Base-by-base conservation (phyloP, 2,329 filamentous ascomycete species). In the Fusarium palustre region DNA sequence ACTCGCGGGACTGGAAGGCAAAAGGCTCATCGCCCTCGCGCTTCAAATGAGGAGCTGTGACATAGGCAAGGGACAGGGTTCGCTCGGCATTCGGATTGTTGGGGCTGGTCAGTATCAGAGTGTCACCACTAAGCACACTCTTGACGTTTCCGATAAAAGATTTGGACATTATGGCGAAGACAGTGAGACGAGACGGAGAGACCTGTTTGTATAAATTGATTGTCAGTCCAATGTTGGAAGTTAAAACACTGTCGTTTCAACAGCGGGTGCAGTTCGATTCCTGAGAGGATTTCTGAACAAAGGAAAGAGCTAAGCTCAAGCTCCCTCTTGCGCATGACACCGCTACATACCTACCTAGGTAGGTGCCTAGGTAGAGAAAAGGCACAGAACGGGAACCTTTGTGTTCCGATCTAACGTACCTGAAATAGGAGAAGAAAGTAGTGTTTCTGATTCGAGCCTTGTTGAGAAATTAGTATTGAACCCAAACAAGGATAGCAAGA, bases 1-100 rank as follows among this genome's bases (percentile, higher is more conserved):
- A 96, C 81, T 99, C 96, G 77, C 96, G 93, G 64, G 96, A 97
- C 81, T 96, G 91, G 81, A 97, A 99, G 61, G 93, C 94, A 77
- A 92, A 97, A 38, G 91, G 90, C 87, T 97, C 94, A 76, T 97
- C 95, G 60, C 92, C 94, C 74, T 97, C 94, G 80, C 93, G 91
- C 82, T 87, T 91, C 79, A 97, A 79, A 77, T 94, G 90, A 5
- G 96, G 96, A 50, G 94, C 94, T 62, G 91, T 92, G 72, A 98
- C 94, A 81, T 94, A 98, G 75, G 96, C 96, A 70, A 99, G 86
- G 76, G 94, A 97, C 75, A 99, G 86, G 54, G 87, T 92, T 75
- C 93, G 92, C 83, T 98, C 96, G 80, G 91, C 88, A 70, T 88
- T 86, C 36, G 92, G 91, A 79, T 97, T 94, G 80, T 90, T 91